Conservation (phyloP, 176 grass and related monocot species). For the Secale cereale region DNA sequence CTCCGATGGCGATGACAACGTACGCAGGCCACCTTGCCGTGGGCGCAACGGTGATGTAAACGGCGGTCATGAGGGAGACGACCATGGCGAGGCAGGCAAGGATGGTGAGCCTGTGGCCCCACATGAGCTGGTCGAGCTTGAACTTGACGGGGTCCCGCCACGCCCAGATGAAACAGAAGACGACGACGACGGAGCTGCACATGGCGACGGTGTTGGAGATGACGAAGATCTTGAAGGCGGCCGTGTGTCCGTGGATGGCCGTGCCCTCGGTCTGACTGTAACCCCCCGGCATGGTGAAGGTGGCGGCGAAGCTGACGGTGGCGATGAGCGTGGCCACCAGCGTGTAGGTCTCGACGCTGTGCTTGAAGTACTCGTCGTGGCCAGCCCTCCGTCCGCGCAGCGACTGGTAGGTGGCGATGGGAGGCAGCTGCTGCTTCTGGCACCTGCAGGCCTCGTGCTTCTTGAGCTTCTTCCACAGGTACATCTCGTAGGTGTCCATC, state of each 20-base stretch:
- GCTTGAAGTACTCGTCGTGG: constrained; percentile 12
- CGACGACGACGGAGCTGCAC: constrained; percentile 44
- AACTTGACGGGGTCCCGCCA: constrained; percentile 32
- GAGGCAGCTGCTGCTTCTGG: constrained; percentile 33
- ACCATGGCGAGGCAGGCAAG: constrained; percentile 39
- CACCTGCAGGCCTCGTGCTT: constrained; percentile 29
- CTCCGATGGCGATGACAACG: constrained; percentile 30
- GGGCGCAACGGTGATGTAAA: constrained; percentile 22
- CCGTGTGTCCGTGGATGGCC: constrained; percentile 17
- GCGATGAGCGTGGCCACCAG: constrained; percentile 37
- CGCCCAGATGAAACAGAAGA: constrained; percentile 49
- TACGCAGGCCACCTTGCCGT: constrained; percentile 15
- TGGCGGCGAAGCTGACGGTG: constrained; percentile 22
- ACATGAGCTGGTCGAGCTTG: constrained; percentile 24
- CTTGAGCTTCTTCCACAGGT: constrained; percentile 38
- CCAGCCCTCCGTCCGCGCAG: constrained; percentile 2
- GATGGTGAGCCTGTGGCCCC: constrained; percentile 42
- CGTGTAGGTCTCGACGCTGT: constrained; percentile 28
- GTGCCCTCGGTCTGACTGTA: constrained; percentile 5
- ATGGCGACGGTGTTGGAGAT: constrained; percentile 45
- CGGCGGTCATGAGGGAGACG: constrained; percentile 29
- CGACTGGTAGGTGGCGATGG: background rate
- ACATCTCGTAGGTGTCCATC: constrained; percentile 34
- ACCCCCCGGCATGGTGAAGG: constrained; percentile 38
- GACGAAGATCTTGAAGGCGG: constrained; percentile 38